Base-by-base conservation (phyloP, 345 rosid genomes). In the Carallia brachiata region DNA sequence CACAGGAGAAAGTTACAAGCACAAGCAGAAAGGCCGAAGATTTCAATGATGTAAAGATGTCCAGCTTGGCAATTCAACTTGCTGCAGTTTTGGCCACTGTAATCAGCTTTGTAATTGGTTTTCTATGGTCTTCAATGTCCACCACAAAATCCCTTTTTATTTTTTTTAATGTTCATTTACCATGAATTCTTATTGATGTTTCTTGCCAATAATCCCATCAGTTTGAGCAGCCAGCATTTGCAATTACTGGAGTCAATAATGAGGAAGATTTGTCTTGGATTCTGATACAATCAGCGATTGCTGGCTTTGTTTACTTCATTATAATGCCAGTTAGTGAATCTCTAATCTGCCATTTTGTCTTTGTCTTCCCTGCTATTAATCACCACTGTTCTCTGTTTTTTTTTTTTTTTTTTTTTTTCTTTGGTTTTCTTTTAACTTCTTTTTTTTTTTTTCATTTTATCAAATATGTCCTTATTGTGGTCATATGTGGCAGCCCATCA, bases 241-340 rank as follows among this genome's bases (percentile, higher is more conserved):
- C 98, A 23, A 78, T 93, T 50, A 89, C 98, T 0, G 97, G 97
- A 65, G 93, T 85, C 68, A 93, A 93, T 57, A 48, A 90, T 68
- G 80, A 85, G 65, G 85, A 75, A 44, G 98, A 93, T 30, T 55
- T 84, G 16, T 62, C 67, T 10, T 71, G 72, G 65, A 70, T 73
- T 55, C 60, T 88, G 66, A 82, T 86, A 19, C 87, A 90, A 70
- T 57, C 78, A 17, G 96, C 81, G 3, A 62, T 88, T 72, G 71
- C 90, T 73, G 82, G 87, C 34, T 80, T 89, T 64, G 61, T 84
- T 80, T 94, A 91, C 82, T 89, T 94, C 80, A 76, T 94, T 13
- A 52, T 94, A 61, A 78, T 82, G 86, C 97, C 96, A 16, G 96
- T 91, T 58, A 87, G 92, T 79, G 40, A 23, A 37, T 30, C 5